Conservation (phyloP, 2,329 filamentous ascomycete genomes). For the Fusarium circinatum region DNA sequence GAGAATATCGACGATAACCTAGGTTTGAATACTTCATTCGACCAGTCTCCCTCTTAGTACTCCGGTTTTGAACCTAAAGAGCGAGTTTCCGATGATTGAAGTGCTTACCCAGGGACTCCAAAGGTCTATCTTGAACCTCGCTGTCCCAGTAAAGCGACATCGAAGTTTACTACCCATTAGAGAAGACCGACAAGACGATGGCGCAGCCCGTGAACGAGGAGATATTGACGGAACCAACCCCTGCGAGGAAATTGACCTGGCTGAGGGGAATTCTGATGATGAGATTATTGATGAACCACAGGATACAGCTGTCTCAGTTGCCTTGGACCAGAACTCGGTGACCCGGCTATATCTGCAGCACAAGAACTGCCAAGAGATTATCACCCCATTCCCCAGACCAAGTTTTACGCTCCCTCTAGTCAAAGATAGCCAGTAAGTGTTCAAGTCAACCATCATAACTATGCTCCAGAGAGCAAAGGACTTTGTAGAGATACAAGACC, state of each 20-base stretch:
- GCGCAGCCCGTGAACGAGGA: background rate
- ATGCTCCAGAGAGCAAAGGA: background rate
- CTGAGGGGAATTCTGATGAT: background rate
- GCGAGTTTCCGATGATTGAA: too few species aligned
- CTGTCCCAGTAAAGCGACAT: background rate
- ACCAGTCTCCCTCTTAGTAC: background rate
- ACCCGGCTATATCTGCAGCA: background rate
- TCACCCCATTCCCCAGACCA: background rate
- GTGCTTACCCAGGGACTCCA: background rate
- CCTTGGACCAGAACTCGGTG: background rate
- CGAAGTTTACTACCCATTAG: background rate
- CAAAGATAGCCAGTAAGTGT: background rate
- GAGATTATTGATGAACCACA: background rate
- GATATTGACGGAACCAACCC: background rate
- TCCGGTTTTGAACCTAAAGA: background rate
- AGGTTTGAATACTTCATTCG: background rate
- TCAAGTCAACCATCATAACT: background rate
- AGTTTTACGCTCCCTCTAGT: background rate
- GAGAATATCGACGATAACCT: background rate
- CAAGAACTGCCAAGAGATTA: background rate
- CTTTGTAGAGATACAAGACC: too few species aligned
- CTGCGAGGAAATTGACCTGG: background rate
- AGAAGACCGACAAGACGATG: background rate
- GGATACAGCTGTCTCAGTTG: background rate
- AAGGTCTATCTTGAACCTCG: background rate